Conservation (phyloP, 83 land plant species). For the Picea abies region DNA sequence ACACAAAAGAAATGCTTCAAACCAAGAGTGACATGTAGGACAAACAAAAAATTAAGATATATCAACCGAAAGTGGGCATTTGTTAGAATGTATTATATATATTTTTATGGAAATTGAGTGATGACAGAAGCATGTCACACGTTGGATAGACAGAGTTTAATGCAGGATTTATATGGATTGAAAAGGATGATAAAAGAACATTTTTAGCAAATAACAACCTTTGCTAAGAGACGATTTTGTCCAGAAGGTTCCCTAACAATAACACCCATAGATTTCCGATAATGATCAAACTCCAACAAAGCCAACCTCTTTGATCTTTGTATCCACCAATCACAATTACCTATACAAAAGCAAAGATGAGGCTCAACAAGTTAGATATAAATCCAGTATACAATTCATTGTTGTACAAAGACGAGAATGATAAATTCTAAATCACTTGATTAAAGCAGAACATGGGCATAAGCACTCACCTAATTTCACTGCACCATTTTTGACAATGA, state of each 20-base stretch:
- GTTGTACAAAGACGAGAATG: neutral
- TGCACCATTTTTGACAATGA: conserved; percentile 1
- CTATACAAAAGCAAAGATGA: conserved; percentile 29
- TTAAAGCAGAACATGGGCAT: neutral
- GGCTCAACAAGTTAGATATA: neutral
- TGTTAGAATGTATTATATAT: neutral
- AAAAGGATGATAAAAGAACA: neutral
- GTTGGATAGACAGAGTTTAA: neutral
- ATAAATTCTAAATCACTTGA: neutral
- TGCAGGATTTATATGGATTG: neutral
- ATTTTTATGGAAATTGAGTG: neutral
- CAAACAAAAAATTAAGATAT: neutral
- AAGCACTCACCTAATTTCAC: conserved; percentile 54
- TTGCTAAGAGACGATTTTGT: conserved; percentile 17
- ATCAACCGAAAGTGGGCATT: neutral
- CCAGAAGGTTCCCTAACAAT: conserved; percentile 58
- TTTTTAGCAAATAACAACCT: neutral
- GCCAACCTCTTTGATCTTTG: too few species aligned
- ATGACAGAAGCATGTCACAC: neutral
- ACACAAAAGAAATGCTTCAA: neutral
- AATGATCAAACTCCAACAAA: conserved; percentile 82
- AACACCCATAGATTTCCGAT: conserved; percentile 91
- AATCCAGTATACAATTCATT: neutral
- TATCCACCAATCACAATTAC: conserved; percentile 56
- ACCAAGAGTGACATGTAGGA: neutral